Evolutionary conservation across 2,329 filamentous ascomycete species (phyloP).

Genomic region (Alternaria arborescens): DNA sequence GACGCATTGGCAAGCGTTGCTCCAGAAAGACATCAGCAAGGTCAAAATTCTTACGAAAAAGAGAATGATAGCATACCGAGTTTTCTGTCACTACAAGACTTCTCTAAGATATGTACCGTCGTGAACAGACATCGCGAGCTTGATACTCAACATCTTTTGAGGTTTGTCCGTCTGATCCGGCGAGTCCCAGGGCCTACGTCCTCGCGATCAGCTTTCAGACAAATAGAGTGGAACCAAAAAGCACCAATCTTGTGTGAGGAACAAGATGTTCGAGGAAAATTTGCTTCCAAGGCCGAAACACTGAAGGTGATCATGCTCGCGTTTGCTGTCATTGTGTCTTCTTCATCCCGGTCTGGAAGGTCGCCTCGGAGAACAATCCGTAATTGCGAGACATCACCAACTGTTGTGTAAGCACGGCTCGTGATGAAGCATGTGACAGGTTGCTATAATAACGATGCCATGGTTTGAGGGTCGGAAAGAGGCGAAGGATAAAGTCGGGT

Average conservation of each 20-base stretch:
- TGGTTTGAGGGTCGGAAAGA: background rate
- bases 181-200: background rate
- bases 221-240: rapidly evolving
- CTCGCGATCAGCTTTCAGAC: background rate
- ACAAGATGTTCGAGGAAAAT: background rate
- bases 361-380: background rate
- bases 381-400: background rate
- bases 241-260: background rate
- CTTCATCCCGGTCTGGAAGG: background rate
- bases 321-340: background rate
- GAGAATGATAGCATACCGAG: background rate
- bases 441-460: background rate
- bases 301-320: background rate
- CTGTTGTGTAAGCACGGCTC: background rate
- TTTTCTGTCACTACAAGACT: background rate
- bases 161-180: background rate
- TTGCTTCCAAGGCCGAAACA: background rate
- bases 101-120: background rate
- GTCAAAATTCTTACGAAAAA: background rate
- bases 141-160: background rate
- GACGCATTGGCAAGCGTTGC: background rate
- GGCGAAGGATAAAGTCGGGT: background rate
- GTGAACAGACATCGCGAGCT: background rate
- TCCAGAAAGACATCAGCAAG: background rate
- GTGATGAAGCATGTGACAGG: background rate